phyloP scores from a whole-genome alignment of 2,329 filamentous ascomycete genomes.

The Cadophora gregata region DNA sequence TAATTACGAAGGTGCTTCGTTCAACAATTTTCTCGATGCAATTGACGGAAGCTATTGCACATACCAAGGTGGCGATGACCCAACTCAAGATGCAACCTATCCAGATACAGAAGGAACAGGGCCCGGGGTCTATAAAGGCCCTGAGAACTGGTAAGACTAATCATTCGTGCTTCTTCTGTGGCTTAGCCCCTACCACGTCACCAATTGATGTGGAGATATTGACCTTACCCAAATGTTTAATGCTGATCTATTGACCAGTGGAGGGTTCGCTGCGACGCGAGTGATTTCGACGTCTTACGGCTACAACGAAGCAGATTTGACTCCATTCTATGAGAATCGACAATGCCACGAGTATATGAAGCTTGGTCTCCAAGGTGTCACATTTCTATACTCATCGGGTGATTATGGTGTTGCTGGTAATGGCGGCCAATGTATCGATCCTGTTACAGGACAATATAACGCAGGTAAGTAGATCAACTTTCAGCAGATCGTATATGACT shows the following conservation, averaged over 20 bases:
- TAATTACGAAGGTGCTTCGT: conserved; percentile 23
- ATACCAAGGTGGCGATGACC: conserved; percentile 36
- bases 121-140: conserved; percentile 46
- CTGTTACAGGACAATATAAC: conserved; percentile 40
- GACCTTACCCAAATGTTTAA: not conserved
- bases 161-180: not conserved
- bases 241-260: conserved; percentile 40
- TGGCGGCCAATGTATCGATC: conserved; percentile 39
- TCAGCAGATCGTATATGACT: not conserved
- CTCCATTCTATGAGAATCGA: conserved; percentile 25
- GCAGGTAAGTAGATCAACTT: not conserved
- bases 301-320: conserved; percentile 46
- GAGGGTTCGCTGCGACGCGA: conserved; percentile 49
- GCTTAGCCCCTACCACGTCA: not conserved
- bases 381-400: conserved; percentile 30
- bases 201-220: not conserved
- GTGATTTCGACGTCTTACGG: conserved; percentile 62
- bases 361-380: conserved; percentile 28
- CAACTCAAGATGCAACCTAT: conserved; percentile 45
- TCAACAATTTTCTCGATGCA: conserved; percentile 30
- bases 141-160: conserved; percentile 45
- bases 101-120: conserved; percentile 36
- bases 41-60: conserved; percentile 38
- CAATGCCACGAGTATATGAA: conserved; percentile 33
- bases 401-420: conserved; percentile 45